Evolutionary conservation across 805 yeast species (phyloP), one percentile per base, ranked within the genome.

Genomic region (Myxozyma neotropica): DNA sequence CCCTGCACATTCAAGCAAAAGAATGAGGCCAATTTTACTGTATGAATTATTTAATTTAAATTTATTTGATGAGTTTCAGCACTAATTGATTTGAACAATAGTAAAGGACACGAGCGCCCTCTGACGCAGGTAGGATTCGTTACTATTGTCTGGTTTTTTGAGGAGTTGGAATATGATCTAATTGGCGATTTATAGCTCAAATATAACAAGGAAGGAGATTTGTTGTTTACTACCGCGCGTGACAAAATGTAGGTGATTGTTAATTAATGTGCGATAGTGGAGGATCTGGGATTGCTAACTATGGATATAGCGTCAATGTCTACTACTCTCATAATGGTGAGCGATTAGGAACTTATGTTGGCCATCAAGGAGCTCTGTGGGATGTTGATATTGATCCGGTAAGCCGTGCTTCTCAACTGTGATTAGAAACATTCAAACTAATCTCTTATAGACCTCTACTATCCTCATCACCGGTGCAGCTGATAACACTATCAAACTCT

Each of bases 301-400:
- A 54, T 47, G 24, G 43, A 12, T 23, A 13, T 33, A 58, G 63
- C 31, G 69, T 67, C 43, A 63, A 60, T 48, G 86, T 93, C 63
- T 95, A 98, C 97, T 94, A 83, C 76, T 84, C 97, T 31, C 85
- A 88, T 64, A 93, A 92, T 74, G 99, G 99, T 70, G 99, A 94
- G 77, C 84, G 98, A 75, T 76, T 94, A 59, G 99, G 99, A 52
- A 94, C 99, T 61, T 83, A 89, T 67, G 84, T 76, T 44, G 92
- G 92, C 8, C 98, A 94, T 74, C 81, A 81, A 59, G 99, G 99
- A 85, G 88, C 97, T 55, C 86, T 94, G 70, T 90, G 96, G 94
- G 86, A 96, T 35, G 86, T 94, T 66, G 98, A 92, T 73, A 86
- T 91, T 47, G 94, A 89, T 73, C 73, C 74, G 35, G 67, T 64